These are phyloP conservation scores for Coffea eugenioides DNA, from an alignment of 257 asterid species.

Conservation along the genomic window DNA sequence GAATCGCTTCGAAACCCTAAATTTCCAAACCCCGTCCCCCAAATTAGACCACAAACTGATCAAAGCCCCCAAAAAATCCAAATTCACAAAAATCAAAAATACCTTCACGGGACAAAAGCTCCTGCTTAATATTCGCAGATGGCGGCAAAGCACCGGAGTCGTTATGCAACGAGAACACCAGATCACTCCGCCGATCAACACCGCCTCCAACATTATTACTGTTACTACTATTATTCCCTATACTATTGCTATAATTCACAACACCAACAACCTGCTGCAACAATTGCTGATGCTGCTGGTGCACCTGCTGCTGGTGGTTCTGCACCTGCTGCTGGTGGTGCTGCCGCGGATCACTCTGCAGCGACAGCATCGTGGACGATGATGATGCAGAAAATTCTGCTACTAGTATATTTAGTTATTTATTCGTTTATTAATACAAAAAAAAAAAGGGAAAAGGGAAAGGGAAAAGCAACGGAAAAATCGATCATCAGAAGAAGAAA, in stretches of 20 bases:
- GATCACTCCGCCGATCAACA: conserved; percentile 36
- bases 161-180: conserved; percentile 21
- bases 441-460: no score
- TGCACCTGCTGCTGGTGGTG: conserved; percentile 52
- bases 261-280: conserved; percentile 27
- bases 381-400: background rate
- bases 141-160: conserved; percentile 33
- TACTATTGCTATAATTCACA: background rate
- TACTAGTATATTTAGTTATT: no score
- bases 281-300: conserved; percentile 34
- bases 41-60: background rate
- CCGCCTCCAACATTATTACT: background rate
- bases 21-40: background rate
- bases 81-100: background rate
- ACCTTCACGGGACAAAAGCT: conserved; percentile 66
- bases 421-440: no score
- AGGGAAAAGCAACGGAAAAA: background rate
- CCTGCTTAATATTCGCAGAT: conserved; percentile 48
- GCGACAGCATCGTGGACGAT: conserved; percentile 64
- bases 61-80: background rate
- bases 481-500: background rate
- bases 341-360: conserved; percentile 86
- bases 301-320: conserved; percentile 43
- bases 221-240: background rate
- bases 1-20: background rate